Base-by-base conservation (phyloP, 305 asterid species). In the Plantago lanceolata region DNA sequence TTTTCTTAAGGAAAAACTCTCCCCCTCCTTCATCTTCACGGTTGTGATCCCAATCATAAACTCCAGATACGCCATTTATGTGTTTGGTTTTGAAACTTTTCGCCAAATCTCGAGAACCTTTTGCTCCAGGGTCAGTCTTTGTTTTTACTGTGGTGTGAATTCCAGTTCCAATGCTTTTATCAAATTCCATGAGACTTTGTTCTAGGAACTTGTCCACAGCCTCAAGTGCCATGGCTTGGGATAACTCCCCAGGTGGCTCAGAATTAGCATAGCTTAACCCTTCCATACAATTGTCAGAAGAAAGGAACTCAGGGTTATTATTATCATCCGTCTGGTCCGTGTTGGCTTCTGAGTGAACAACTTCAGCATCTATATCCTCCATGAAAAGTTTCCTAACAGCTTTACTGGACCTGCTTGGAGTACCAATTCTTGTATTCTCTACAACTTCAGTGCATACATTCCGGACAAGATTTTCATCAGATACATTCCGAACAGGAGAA, bases 21-120 rank as follows among this genome's bases (percentile, higher is more conserved):
- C 95, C 99, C 53, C 95, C 97, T 62, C 95, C 85, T 65, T 90
- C 97, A 72, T 90, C 95, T 74, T 89, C 96, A 47, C 79, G 79
- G 63, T 73, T 76, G 73, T 87, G 90, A 73, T 90, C 93, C 96
- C 95, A 94, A 68, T 81, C 91, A 73, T 79, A 94, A 66, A 76
- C 76, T 56, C 78, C 79, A 68, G 59, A 12, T 61, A 76, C 76
- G 68, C 66, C 81, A 66, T 50, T 73, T 47, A 57, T 47, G 51
- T 73, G 72, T 81, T 70, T 74, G 64, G 58, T 61, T 48, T 55
- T 37, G 68, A 82, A 78, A 67, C 68, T 77, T 73, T 71, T 80
- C 9, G 88, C 95, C 81, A 94, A 79, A 66, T 77, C 81, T 52
- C 67, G 79, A 57, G 88, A 63, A 55, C 99, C 95, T 74, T 78